Evolutionary conservation across 2,329 filamentous ascomycete species (phyloP).

Genomic region (Thyridium curvatum): DNA sequence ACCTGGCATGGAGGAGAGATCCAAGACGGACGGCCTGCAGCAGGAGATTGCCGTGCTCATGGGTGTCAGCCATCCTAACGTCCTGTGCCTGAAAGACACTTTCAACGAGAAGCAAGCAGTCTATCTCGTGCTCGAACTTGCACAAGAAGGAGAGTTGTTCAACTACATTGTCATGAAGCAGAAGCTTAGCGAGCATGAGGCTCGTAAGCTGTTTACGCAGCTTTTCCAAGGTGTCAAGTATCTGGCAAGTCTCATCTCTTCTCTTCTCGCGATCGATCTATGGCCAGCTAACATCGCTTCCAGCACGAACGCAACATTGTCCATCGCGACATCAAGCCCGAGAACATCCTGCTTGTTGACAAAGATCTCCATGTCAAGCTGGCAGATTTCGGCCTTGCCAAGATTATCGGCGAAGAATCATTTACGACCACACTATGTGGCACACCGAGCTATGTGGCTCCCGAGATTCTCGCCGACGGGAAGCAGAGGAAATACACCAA

Average conservation of each 20-base stretch:
- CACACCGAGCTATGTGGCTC: constrained; percentile 95
- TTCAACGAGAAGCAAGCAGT: constrained; percentile 89
- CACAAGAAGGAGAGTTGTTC: constrained; percentile 90
- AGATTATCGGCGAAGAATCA: constrained; percentile 97
- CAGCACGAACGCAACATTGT: constrained; percentile 97
- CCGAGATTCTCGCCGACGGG: constrained; percentile 82
- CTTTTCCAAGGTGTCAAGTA: constrained; percentile 94
- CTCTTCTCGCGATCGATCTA: not conserved
- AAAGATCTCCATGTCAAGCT: constrained; percentile 83
- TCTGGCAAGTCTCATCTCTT: constrained; percentile 53
- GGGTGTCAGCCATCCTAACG: constrained; percentile 91
- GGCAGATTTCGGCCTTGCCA: constrained; percentile 93
- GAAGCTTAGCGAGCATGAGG: constrained; percentile 78
- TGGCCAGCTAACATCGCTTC: constrained; percentile 16
- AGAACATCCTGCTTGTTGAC: constrained; percentile 88
- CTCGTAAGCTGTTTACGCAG: constrained; percentile 82
- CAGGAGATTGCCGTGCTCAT: constrained; percentile 96
- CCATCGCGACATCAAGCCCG: constrained; percentile 95
- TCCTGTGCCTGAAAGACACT: constrained; percentile 89
- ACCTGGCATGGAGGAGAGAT: constrained; percentile 72
- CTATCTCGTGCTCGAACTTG: constrained; percentile 86
- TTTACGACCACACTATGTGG: constrained; percentile 96
- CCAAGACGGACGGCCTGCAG: constrained; percentile 79
- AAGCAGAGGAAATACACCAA: constrained; percentile 85
- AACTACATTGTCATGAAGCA: constrained; percentile 89